These are phyloP conservation scores for Diaporthe sp. DNA, from an alignment of 2,329 filamentous ascomycete genomes.

Conservation along the genomic window DNA sequence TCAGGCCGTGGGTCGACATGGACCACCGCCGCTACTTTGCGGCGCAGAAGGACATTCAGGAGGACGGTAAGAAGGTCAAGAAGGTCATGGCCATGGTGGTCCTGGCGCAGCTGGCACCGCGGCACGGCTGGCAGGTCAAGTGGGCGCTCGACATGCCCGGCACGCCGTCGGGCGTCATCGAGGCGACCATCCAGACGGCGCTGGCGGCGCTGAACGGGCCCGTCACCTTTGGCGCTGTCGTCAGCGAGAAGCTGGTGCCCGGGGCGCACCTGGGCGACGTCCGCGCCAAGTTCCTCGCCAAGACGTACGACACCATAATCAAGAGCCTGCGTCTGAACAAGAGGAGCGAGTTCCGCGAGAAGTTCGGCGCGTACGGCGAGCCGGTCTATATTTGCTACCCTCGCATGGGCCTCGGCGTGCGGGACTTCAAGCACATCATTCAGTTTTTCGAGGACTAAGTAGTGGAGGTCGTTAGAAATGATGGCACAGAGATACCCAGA, in stretches of 20 bases:
- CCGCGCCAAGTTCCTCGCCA: conserved; percentile 82
- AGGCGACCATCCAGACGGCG: conserved; percentile 80
- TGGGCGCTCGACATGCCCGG: conserved; percentile 94
- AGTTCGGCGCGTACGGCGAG: conserved; percentile 87
- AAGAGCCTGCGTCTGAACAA: conserved; percentile 84
- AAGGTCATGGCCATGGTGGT: conserved; percentile 82
- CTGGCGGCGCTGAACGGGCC: conserved; percentile 63
- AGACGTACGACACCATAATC: conserved; percentile 84
- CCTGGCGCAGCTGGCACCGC: conserved; percentile 81
- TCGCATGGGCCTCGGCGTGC: conserved; percentile 82
- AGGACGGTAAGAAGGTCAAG: conserved; percentile 60
- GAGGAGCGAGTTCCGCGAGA: conserved; percentile 91
- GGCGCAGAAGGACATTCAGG: conserved; percentile 79
- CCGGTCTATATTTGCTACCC: conserved; percentile 92
- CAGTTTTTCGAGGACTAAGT: conserved; percentile 82
- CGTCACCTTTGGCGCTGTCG: conserved; percentile 90
- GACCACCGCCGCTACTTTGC: conserved; percentile 89
- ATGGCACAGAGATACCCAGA: not conserved
- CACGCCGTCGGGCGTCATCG: conserved; percentile 87
- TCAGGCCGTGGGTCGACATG: conserved; percentile 87
- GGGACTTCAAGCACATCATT: conserved; percentile 85
- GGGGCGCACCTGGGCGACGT: conserved; percentile 86
- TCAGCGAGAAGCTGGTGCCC: conserved; percentile 77
- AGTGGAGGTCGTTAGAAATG: not conserved
- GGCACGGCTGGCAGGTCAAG: conserved; percentile 93